Base-by-base conservation (phyloP, 1,284 basidiomycete species). In the Amylostereum areolatum region DNA sequence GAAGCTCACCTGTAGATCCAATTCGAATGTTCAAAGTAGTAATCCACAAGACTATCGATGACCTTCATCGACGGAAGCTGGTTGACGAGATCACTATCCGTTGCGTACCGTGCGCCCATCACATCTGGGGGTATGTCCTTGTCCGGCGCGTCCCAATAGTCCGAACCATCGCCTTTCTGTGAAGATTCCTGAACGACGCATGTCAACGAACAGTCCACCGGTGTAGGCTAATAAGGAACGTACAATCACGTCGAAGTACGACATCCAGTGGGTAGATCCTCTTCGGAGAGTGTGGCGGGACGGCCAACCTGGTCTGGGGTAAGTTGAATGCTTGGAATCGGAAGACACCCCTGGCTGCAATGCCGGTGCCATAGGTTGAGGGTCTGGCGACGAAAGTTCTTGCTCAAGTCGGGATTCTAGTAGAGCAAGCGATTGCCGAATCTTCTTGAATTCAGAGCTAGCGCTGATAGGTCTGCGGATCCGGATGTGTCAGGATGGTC, bases 11-110 rank as follows among this genome's bases (percentile, higher is more conserved):
- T n/a, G n/a, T 89, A 86, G 51, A 89, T 80, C 88, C 87, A 90
- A 61, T 85, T 89, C 73, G 86, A 89, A 59, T 85, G 85, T 57
- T 86, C 83, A 56, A 89, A 89, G 65, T 90, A 90, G 64, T 82
- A 85, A 45, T 68, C 67, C 56, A 90, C 74, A 45, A 90, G 78
- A 28, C 74, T 76, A 59, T 90, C 88, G 56, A 88, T 81, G 46
- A 81, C 69, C 40, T 83, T 75, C 46, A 85, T 66, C 29, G 77
- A 68, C 1, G 88, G 88, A 2, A 90, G 74, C 54, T 77, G 65
- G 6, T 71, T 68, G 52, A 88, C 73, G 18, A 90, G 73, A 62
- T 90, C 87, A 43, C 83, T 82, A 57, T 87, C 85, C 54, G 74
- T 43, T 25, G 54, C 54, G 29, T 55, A 55, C 7, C 33, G 27